phyloP scores from a whole-genome alignment of 2,329 filamentous ascomycete genomes.

The Colletotrichum magnum region DNA sequence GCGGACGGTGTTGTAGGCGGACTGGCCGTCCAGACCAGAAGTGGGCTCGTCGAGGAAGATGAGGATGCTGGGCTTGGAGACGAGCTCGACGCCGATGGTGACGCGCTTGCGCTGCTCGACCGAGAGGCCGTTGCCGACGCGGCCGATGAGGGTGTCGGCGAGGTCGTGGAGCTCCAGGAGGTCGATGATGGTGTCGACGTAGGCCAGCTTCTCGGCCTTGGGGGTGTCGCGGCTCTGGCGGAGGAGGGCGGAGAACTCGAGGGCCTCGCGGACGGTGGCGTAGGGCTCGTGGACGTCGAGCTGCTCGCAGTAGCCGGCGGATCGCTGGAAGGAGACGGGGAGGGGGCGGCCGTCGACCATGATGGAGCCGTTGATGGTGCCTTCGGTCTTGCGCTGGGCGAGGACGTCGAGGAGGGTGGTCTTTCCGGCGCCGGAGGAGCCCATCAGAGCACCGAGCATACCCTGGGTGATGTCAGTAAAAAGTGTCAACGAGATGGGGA shows the following conservation, averaged over 20 bases:
- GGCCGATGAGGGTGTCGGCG: slow-evolving; percentile 63
- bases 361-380: slow-evolving; percentile 81
- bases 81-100: slow-evolving; percentile 73
- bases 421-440: slow-evolving; percentile 86
- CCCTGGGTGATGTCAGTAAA: slow-evolving; percentile 47
- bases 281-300: slow-evolving; percentile 83
- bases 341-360: slow-evolving; percentile 81
- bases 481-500: rapidly evolving
- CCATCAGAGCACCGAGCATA: slow-evolving; percentile 84
- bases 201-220: slow-evolving; percentile 78
- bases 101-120: slow-evolving; percentile 69
- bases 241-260: slow-evolving; percentile 81
- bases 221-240: slow-evolving; percentile 77
- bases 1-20: slow-evolving; percentile 75
- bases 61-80: slow-evolving; percentile 71
- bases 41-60: slow-evolving; percentile 76
- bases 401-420: slow-evolving; percentile 88
- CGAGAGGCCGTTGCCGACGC: slow-evolving; percentile 66
- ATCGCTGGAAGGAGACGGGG: slow-evolving; percentile 82
- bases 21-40: slow-evolving; percentile 77
- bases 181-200: slow-evolving; percentile 85
- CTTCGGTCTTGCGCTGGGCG: slow-evolving; percentile 84
- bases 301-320: slow-evolving; percentile 85
- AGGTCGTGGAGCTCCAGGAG: slow-evolving; percentile 65
- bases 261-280: slow-evolving; percentile 81